A percentile compares a stretch with the other conserved stretches of the same genome.
phyloP scores from a whole-genome alignment of 1,284 basidiomycete genomes.

The Microbotryum intermedium region DNA sequence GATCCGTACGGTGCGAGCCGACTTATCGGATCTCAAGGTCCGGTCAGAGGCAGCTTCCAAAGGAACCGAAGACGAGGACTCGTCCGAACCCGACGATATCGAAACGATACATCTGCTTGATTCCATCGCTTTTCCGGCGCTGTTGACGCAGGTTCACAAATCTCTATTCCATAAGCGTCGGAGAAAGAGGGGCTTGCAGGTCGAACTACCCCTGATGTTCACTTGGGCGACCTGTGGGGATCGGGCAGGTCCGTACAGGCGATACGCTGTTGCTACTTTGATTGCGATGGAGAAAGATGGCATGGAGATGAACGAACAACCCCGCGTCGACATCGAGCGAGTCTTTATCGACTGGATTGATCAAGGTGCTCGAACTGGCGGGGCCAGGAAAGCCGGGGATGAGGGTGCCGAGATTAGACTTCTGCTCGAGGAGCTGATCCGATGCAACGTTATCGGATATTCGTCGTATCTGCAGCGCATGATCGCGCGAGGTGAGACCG shows the following conservation, averaged over 20 bases:
- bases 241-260: conserved; percentile 12
- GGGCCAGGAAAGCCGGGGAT: not conserved
- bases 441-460: conserved; percentile 16
- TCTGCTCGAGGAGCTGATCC: conserved; percentile 19
- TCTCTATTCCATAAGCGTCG: not conserved
- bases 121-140: not conserved
- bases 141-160: no score
- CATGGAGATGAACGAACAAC: not conserved
- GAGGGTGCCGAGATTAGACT: not conserved
- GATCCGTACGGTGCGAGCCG: conserved; percentile 6
- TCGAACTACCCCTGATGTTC: conserved; percentile 20
- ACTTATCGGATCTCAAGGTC: conserved; percentile 8
- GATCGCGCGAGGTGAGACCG: conserved; percentile 30
- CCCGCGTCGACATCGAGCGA: conserved; percentile 1
- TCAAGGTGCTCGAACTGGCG: not conserved
- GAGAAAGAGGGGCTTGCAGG: not conserved
- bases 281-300: conserved; percentile 17
- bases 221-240: conserved; percentile 19
- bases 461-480: conserved; percentile 27
- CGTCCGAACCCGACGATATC: conserved; percentile 1
- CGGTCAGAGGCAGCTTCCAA: conserved; percentile 2
- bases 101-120: conserved; percentile 7
- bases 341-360: conserved; percentile 11
- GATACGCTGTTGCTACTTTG: conserved; percentile 16
- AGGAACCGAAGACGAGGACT: conserved; percentile 1